A percentile compares a stretch with the other conserved stretches of the same genome.
phyloP scores from a whole-genome alignment of 306 rosid genomes.

The Citrullus mucosospermus region DNA sequence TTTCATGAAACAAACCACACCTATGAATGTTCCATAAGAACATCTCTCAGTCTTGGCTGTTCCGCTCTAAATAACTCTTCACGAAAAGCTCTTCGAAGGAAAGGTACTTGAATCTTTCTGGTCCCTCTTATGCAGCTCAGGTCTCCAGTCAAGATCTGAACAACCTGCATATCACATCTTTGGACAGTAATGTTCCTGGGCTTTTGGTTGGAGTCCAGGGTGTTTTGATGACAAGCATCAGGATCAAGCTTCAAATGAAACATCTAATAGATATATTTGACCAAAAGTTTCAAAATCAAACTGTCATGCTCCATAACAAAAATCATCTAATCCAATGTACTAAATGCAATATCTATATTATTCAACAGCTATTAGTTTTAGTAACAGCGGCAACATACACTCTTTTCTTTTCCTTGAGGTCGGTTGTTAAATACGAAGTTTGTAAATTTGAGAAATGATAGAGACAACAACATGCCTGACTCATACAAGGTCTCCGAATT shows the following conservation, averaged over 20 bases:
- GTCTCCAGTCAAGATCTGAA: constrained; percentile 60
- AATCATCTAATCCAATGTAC: neutral
- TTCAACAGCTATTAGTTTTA: neutral
- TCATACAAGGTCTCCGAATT: constrained; percentile 67
- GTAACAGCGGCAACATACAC: no score
- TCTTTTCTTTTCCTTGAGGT: no score
- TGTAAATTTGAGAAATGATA: neutral
- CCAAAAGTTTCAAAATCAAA: neutral
- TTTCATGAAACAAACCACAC: neutral
- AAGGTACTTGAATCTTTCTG: constrained; percentile 44
- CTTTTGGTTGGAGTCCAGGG: neutral
- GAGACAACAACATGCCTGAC: constrained; percentile 37
- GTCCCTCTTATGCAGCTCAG: constrained; percentile 54
- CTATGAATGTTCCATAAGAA: constrained; percentile 8
- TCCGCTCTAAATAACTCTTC: constrained; percentile 43
- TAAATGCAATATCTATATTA: neutral
- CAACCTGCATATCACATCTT: constrained; percentile 43
- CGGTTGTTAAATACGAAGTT: neutral
- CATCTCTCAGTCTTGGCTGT: constrained; percentile 8
- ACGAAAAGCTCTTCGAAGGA: constrained; percentile 42
- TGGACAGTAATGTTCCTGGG: neutral
- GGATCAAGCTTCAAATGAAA: neutral
- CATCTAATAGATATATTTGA: neutral
- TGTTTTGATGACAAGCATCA: neutral
- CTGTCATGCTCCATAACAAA: neutral